A percentile compares a stretch with the other conserved stretches of the same genome.
These are phyloP conservation scores for Cyclotella choctawhatcheeana DNA, from an alignment of 108 stramenopile species.

Conservation along the genomic window DNA sequence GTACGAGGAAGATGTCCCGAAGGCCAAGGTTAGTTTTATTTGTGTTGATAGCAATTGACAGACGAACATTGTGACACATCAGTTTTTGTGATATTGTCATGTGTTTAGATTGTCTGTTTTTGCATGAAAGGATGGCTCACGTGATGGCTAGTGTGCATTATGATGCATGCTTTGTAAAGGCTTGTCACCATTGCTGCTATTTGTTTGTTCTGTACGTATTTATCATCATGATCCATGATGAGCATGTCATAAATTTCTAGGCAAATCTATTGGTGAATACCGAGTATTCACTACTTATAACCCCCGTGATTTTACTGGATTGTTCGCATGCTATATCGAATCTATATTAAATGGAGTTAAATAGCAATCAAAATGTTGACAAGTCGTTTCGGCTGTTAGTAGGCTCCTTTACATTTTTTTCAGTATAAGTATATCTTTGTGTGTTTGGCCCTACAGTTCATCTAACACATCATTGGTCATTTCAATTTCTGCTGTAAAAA, in stretches of 20 bases:
- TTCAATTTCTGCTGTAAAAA: no score
- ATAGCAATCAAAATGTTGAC: constrained; percentile 10
- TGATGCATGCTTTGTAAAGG: not conserved
- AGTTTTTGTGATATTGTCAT: not conserved
- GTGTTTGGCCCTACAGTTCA: no score
- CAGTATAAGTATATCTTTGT: not conserved
- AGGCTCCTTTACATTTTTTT: constrained; percentile 26
- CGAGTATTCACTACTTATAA: constrained; percentile 8
- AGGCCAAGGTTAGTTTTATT: constrained; percentile 54
- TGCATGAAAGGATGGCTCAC: no score
- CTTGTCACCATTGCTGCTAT: not conserved
- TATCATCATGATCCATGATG: not conserved
- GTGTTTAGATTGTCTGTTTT: not conserved
- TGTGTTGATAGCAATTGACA: not conserved
- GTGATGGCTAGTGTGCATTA: not conserved
- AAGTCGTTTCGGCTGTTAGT: constrained; percentile 32
- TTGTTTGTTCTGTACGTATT: not conserved
- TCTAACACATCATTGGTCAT: no score
- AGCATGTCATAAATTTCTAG: constrained; percentile 29
- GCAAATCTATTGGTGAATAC: constrained; percentile 15
- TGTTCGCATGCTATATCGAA: constrained; percentile 46
- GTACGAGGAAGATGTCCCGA: constrained; percentile 84
- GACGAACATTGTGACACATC: not conserved
- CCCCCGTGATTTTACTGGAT: constrained; percentile 24
- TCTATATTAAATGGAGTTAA: constrained; percentile 9